Conservation (phyloP, 2,329 filamentous ascomycete genomes). For the Fusarium napiforme region DNA sequence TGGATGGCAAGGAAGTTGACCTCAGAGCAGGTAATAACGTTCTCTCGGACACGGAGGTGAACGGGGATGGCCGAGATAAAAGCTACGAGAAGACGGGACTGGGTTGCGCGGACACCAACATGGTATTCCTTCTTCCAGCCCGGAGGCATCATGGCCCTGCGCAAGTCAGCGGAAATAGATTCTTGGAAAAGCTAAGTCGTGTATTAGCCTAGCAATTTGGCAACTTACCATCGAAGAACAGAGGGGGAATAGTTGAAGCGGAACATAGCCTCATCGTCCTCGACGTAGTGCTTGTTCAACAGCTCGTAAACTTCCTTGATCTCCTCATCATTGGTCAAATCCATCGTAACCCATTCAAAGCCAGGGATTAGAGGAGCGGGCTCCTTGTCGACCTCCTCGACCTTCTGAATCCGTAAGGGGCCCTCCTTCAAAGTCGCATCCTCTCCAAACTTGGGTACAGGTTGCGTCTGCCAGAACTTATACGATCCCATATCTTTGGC, state of each 20-base stretch:
- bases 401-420: slow-evolving; percentile 82
- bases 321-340: slow-evolving; percentile 80
- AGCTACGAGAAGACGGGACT: slow-evolving; percentile 88
- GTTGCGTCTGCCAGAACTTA: slow-evolving; percentile 99
- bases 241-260: slow-evolving; percentile 93
- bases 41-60: slow-evolving; percentile 80
- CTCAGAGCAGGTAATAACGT: slow-evolving; percentile 81
- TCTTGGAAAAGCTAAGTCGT: background rate
- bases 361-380: slow-evolving; percentile 80
- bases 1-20: slow-evolving; percentile 99
- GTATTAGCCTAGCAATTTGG: background rate
- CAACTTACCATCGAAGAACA: slow-evolving; percentile 84
- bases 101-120: slow-evolving; percentile 86
- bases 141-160: slow-evolving; percentile 90
- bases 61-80: slow-evolving; percentile 96
- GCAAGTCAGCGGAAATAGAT: slow-evolving; percentile 11
- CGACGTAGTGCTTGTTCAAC: slow-evolving; percentile 93
- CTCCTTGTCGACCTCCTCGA: slow-evolving; percentile 81
- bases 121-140: slow-evolving; percentile 97
- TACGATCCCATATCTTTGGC: slow-evolving; percentile 96
- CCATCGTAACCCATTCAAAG: slow-evolving; percentile 95
- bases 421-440: slow-evolving; percentile 74
- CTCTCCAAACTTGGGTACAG: slow-evolving; percentile 85
- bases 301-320: slow-evolving; percentile 93
- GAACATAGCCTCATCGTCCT: slow-evolving; percentile 97